These are phyloP conservation scores for Carallia pectinifolia DNA, from an alignment of 345 rosid genomes.

Conservation along the genomic window DNA sequence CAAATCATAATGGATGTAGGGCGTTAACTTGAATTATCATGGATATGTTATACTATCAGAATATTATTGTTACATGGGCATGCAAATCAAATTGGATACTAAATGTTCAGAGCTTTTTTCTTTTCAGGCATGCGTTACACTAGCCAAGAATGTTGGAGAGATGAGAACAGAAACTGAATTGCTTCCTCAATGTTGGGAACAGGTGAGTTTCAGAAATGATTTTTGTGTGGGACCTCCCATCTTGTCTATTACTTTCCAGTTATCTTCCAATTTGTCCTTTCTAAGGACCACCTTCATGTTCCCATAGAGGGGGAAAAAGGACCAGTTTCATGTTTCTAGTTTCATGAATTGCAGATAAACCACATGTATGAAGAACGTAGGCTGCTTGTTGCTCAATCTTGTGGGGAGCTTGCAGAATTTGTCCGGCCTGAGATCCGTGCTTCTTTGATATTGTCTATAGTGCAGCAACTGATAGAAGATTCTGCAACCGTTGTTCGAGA, in stretches of 20 bases:
- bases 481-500: slow-evolving; percentile 92
- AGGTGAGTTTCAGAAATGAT: slow-evolving; percentile 49
- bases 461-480: slow-evolving; percentile 91
- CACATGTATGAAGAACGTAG: slow-evolving; percentile 98
- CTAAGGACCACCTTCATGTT: not conserved
- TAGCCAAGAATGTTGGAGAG: slow-evolving; percentile 93
- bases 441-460: slow-evolving; percentile 91
- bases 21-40: slow-evolving; percentile 2
- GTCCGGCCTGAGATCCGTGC: slow-evolving; percentile 94
- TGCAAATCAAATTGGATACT: slow-evolving; percentile 22
- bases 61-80: slow-evolving; percentile 8
- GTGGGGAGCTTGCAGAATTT: slow-evolving; percentile 94
- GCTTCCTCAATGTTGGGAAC: slow-evolving; percentile 99
- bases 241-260: slow-evolving; percentile 10
- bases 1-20: slow-evolving; percentile 94
- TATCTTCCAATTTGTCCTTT: slow-evolving; percentile 1
- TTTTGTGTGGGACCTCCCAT: slow-evolving; percentile 22
- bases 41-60: slow-evolving; percentile 21
- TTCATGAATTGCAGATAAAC: slow-evolving; percentile 60
- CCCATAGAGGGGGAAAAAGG: not conserved
- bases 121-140: slow-evolving; percentile 88
- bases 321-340: slow-evolving; percentile 23
- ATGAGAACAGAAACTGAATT: slow-evolving; percentile 97
- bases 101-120: slow-evolving; percentile 15
- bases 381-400: slow-evolving; percentile 95